Conservation (phyloP, 129 eudicot genomes). For the Pittosporum tobira region DNA sequence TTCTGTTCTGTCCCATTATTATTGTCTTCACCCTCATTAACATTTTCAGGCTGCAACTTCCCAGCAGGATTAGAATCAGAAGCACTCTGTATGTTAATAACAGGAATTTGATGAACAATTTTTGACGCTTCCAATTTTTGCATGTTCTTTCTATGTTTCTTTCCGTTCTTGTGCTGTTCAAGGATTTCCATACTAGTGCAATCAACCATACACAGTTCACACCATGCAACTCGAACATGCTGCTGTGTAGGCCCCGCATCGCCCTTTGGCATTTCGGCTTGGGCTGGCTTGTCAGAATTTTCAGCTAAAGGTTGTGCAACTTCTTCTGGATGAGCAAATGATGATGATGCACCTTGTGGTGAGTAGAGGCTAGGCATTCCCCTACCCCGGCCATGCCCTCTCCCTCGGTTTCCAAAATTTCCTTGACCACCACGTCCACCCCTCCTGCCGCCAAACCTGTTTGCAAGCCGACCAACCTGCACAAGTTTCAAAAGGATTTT, state of each 20-base stretch:
- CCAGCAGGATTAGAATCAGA: constrained; percentile 12
- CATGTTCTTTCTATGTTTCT: constrained; percentile 38
- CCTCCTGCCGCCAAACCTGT: constrained; percentile 38
- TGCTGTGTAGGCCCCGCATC: constrained; percentile 7
- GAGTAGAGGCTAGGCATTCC: constrained; percentile 21
- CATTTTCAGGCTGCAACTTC: background rate
- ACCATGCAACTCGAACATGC: constrained; percentile 27
- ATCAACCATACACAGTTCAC: constrained; percentile 46
- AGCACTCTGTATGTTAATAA: background rate
- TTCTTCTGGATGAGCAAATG: constrained; percentile 29
- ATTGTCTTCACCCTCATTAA: constrained; percentile 19
- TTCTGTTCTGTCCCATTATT: constrained; percentile 10
- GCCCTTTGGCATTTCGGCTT: background rate
- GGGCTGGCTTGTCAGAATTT: constrained; percentile 5
- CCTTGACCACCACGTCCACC: constrained; percentile 34
- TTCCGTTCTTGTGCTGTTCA: constrained; percentile 42
- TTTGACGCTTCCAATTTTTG: constrained; percentile 18
- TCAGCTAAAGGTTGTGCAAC: constrained; percentile 20
- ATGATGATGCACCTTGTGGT: constrained; percentile 18
- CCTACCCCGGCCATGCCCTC: constrained; percentile 36
- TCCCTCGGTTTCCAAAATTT: constrained; percentile 20
- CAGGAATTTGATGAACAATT: constrained; percentile 12
- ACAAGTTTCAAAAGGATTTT: constrained; percentile 4
- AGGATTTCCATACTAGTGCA: constrained; percentile 43
- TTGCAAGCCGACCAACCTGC: constrained; percentile 30